phyloP scores from a whole-genome alignment of 257 asterid species.

The Fraxinus anomala region DNA sequence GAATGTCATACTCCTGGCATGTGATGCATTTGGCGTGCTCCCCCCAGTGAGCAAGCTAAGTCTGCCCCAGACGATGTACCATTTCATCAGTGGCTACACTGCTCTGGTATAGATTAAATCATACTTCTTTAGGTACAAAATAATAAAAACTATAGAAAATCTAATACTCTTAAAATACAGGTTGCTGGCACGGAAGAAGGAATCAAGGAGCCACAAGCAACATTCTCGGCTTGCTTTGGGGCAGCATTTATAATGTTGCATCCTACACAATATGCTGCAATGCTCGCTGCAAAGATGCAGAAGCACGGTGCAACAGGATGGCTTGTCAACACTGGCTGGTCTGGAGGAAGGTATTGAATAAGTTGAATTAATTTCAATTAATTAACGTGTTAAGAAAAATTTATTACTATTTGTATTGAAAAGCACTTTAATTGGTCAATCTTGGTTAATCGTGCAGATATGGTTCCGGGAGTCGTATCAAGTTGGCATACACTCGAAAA shows the following conservation, averaged over 20 bases:
- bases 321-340: constrained; percentile 99
- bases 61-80: constrained; percentile 95
- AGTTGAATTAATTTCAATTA: background rate
- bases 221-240: constrained; percentile 98
- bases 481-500: constrained; percentile 82
- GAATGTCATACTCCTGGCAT: constrained; percentile 87
- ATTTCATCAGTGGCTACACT: constrained; percentile 99
- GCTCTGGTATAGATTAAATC: constrained; percentile 60
- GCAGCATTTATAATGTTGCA: constrained; percentile 98
- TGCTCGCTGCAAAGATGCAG: constrained; percentile 87
- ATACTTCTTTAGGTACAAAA: background rate
- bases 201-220: constrained; percentile 94
- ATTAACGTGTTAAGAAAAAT: background rate
- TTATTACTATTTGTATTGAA: background rate
- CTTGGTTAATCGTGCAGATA: constrained; percentile 46
- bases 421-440: background rate
- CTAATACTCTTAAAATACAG: constrained; percentile 35
- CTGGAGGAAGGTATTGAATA: constrained; percentile 81
- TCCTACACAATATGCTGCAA: constrained; percentile 94
- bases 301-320: constrained; percentile 95
- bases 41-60: constrained; percentile 97
- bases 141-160: background rate
- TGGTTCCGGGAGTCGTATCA: constrained; percentile 86
- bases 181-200: constrained; percentile 99
- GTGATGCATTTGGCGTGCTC: constrained; percentile 98